Conservation (phyloP, 192 early-diverging fungal genomes). For the Rhizophagus prolifer region DNA sequence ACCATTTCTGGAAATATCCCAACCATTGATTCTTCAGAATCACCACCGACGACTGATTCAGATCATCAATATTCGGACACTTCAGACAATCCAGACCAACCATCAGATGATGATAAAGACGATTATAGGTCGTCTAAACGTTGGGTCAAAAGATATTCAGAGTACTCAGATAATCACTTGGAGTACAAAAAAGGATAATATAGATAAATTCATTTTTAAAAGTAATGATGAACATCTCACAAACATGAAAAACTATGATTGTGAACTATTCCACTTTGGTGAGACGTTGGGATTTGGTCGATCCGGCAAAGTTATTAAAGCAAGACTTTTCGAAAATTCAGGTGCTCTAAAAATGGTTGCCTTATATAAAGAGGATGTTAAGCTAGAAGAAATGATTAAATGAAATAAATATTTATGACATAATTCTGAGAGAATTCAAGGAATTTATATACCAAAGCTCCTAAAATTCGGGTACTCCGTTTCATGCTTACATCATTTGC, state of each 20-base stretch:
- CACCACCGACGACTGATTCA: no score
- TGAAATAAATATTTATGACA: not conserved
- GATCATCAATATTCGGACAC: not conserved
- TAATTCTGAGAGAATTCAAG: not conserved
- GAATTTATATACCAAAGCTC: not conserved
- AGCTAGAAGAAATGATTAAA: not conserved
- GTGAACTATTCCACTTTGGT: not conserved
- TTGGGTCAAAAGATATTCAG: not conserved
- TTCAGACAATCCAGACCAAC: not conserved
- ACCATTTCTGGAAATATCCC: not conserved
- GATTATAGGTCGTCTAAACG: not conserved
- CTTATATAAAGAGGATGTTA: not conserved
- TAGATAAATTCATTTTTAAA: no score
- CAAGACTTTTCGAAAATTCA: not conserved
- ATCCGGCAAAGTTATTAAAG: not conserved
- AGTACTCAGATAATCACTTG: no score
- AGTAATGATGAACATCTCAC: not conserved
- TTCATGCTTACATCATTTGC: not conserved
- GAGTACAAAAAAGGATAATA: no score
- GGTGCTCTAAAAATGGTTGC: not conserved
- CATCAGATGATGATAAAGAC: not conserved
- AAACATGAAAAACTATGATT: not conserved
- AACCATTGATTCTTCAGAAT: not conserved
- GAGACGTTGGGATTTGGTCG: not conserved
- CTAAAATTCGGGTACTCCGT: not conserved